Percentiles rank a stretch among this genome's conserved stretches.
Evolutionary conservation across 2,329 filamentous ascomycete species (phyloP).

Genomic region (Ceratocystis huliohia): DNA sequence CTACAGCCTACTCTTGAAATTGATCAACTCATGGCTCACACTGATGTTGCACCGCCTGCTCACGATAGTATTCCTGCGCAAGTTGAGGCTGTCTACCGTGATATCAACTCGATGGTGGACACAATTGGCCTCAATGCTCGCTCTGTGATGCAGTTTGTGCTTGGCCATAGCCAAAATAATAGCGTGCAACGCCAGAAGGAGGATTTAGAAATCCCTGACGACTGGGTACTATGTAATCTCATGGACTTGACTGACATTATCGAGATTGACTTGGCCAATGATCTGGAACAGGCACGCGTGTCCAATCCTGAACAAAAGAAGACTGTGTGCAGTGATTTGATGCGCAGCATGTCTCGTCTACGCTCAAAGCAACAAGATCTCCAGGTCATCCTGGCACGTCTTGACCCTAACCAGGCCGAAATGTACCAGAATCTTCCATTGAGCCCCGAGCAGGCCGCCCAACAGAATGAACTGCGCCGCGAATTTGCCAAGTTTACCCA

Average conservation of each 20-base stretch:
- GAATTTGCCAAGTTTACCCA: conserved; percentile 63
- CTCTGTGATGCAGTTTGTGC: conserved; percentile 52
- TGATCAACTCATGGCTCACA: conserved; percentile 55
- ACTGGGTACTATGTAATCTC: conserved; percentile 67
- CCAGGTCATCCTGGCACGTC: conserved; percentile 55
- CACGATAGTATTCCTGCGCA: conserved; percentile 48
- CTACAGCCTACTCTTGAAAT: conserved; percentile 49
- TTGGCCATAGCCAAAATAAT: conserved; percentile 51
- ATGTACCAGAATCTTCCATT: conserved; percentile 57
- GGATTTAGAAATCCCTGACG: conserved; percentile 55
- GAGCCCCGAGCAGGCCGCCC: conserved; percentile 68
- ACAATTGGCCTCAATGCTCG: conserved; percentile 72
- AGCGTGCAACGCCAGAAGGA: conserved; percentile 41
- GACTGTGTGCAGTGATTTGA: conserved; percentile 52
- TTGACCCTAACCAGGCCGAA: conserved; percentile 55
- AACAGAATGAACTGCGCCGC: conserved; percentile 71
- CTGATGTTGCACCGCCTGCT: conserved; percentile 40
- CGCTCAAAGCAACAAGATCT: conserved; percentile 67
- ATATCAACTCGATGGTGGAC: conserved; percentile 90
- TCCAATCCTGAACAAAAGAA: conserved; percentile 57
- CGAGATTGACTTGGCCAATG: conserved; percentile 47
- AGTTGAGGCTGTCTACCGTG: conserved; percentile 57
- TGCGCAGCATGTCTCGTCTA: conserved; percentile 58
- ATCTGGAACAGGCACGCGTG: conserved; percentile 56
- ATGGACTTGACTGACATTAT: conserved; percentile 53